A percentile compares a stretch with the other conserved stretches of the same genome.
Evolutionary conservation across 345 rosid species (phyloP).

Genomic region (Punica granatum): DNA sequence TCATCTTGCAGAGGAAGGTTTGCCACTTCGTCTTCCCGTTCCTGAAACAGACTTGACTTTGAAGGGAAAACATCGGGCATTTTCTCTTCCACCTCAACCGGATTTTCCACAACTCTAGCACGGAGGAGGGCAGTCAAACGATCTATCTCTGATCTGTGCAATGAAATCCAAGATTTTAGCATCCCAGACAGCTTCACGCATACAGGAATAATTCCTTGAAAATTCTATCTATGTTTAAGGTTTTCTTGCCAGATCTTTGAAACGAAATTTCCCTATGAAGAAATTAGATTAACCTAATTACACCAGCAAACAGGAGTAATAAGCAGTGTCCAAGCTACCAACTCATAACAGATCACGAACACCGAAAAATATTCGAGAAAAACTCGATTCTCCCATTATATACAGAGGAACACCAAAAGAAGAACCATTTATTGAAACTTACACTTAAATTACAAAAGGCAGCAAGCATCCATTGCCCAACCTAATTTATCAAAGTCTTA

Average conservation of each 20-base stretch:
- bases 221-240: background rate
- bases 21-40: constrained; percentile 24
- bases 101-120: constrained; percentile 42
- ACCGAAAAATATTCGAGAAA: too few species aligned
- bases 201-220: background rate
- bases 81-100: constrained; percentile 34
- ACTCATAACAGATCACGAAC: background rate
- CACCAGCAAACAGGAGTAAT: background rate
- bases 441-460: too few species aligned
- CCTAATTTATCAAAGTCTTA: too few species aligned
- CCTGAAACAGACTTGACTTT: constrained; percentile 19
- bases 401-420: too few species aligned
- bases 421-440: too few species aligned
- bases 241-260: background rate
- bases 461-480: too few species aligned
- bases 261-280: background rate
- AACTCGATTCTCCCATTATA: too few species aligned
- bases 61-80: constrained; percentile 30
- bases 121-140: constrained; percentile 62
- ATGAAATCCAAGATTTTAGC: background rate
- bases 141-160: constrained; percentile 77
- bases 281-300: background rate
- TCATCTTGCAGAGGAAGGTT: constrained; percentile 28
- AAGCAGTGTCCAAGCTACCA: background rate
- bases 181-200: background rate